Base-by-base conservation (phyloP, 257 asterid species). In the Nicotiana tabacum region DNA sequence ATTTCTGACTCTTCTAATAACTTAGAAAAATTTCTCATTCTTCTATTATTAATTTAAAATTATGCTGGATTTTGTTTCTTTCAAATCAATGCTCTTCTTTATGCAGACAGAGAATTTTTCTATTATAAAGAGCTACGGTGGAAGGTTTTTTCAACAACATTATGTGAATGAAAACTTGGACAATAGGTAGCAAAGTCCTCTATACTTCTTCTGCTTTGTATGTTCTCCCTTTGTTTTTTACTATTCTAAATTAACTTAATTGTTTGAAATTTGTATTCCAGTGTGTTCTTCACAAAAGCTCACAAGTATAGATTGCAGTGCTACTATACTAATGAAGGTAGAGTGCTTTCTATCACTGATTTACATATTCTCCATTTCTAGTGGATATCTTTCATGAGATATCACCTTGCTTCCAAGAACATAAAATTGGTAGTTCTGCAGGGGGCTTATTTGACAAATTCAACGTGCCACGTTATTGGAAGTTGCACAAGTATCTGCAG, bases 221-320 rank as follows among this genome's bases (percentile, higher is more conserved):
- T 72, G 24, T 68, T 55, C 43, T 27, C 46, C 77, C 67, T 46
- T 82, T 53, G 64, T 13, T 76, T 62, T 43, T 81, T 64, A 57
- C 51, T 67, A 12, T 67, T 66, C 68, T 2, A 32, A 43, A 27
- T 29, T 67, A 6, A 46, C 21, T 18, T 27, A 24, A 16, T 35
- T 80, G 70, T 81, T 29, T 81, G 24, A 32, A 35, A 53, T 83
- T 30, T 83, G 72, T 83, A 55, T 55, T 72, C 83, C 94, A 94
- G 97, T 78, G 87, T 51, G 18, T 94, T 91, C 90, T 92, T 91
- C 84, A 87, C 98, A 21, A 88, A 87, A 83, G 89, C 91, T 68
- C 98, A 93, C 90, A 90, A 92, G 69, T 93, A 91, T 83, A 90
- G 98, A 85, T 85, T 93, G 69, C 91, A 89, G 86, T 90, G 95